Conservation (phyloP, 345 rosid species). For the Syzygium grande region DNA sequence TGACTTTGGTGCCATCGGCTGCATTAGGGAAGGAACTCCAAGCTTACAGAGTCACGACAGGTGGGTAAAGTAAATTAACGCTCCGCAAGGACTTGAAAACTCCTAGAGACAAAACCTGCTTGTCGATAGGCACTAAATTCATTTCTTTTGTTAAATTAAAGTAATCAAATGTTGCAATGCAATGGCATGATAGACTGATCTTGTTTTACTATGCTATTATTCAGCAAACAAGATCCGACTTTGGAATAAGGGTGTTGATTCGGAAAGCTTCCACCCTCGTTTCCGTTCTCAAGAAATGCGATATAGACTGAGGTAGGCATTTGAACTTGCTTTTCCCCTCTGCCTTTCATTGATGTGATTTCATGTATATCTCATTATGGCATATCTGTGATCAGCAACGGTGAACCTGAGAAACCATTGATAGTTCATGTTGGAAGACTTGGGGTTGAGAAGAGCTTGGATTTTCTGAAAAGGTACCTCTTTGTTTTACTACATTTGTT, state of each 20-base stretch:
- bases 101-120: neutral
- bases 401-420: conserved; percentile 89
- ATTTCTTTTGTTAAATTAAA: neutral
- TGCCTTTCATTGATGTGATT: neutral
- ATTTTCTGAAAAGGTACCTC: conserved; percentile 74
- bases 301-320: conserved; percentile 55
- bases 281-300: conserved; percentile 79
- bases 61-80: conserved; percentile 19
- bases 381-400: conserved; percentile 36
- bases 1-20: conserved; percentile 90
- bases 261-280: conserved; percentile 83
- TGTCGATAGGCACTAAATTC: neutral
- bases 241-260: conserved; percentile 99
- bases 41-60: conserved; percentile 84
- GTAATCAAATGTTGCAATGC: neutral
- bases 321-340: neutral
- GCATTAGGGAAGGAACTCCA: conserved; percentile 83
- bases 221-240: conserved; percentile 90
- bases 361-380: neutral
- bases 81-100: neutral
- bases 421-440: conserved; percentile 92
- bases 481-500: neutral
- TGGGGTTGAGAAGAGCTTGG: conserved; percentile 96
- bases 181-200: neutral
- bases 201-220: neutral